phyloP scores from a whole-genome alignment of 2,329 filamentous ascomycete species.

The Sclerotinia spermophila region DNA sequence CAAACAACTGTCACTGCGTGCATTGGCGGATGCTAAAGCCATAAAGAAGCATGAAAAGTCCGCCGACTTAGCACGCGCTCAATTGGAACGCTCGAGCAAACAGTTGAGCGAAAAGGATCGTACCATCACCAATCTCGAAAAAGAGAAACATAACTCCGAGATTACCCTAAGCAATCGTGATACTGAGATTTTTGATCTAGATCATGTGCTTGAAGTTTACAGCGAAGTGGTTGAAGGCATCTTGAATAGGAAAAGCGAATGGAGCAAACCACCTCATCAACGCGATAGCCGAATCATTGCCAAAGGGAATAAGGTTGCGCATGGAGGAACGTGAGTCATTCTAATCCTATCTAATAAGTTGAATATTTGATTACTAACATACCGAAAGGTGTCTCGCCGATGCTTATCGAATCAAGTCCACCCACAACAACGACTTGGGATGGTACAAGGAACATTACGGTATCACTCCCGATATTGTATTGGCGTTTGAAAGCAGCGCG shows the following conservation, averaged over 20 bases:
- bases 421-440: background rate
- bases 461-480: background rate
- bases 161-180: background rate
- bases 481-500: background rate
- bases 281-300: background rate
- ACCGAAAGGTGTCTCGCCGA: background rate
- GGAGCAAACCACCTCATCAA: background rate
- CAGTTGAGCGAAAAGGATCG: no score
- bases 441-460: slow-evolving; percentile 1
- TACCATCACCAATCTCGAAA: background rate
- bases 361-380: background rate
- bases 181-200: background rate
- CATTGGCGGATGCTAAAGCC: background rate
- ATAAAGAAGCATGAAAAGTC: background rate
- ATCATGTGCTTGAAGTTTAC: background rate
- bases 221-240: background rate
- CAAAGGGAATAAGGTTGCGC: background rate
- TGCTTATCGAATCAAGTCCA: background rate
- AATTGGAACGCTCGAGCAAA: background rate
- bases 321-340: background rate
- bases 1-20: background rate
- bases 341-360: background rate
- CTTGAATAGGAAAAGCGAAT: background rate
- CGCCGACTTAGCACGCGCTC: background rate
- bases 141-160: background rate